Evolutionary conservation across 225 moss, liverwort and hornwort species (phyloP).

Genomic region (Thuidium tamariscinum): DNA sequence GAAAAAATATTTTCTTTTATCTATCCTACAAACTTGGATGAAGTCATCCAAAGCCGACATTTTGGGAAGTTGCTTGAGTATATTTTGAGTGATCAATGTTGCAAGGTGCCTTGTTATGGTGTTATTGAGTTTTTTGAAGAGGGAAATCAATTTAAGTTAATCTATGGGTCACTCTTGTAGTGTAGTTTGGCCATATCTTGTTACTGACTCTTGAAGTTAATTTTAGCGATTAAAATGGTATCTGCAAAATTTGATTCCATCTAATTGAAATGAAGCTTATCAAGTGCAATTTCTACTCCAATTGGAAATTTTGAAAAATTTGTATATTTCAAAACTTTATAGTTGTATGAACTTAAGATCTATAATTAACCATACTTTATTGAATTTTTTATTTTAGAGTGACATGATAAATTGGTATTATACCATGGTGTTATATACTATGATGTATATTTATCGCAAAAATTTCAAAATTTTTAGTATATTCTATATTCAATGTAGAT

Average conservation of each 20-base stretch:
- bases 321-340: not conserved
- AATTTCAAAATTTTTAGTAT: rapidly evolving
- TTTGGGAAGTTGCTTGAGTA: not conserved
- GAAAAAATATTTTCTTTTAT: too few species aligned
- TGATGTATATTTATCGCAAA: rapidly evolving
- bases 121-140: not conserved
- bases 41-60: too few species aligned
- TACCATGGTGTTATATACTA: not conserved
- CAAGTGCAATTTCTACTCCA: rapidly evolving
- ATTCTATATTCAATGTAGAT: rapidly evolving
- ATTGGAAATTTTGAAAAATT: not conserved
- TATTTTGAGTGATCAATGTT: not conserved
- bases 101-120: not conserved
- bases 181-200: not conserved
- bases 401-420: not conserved
- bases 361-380: not conserved
- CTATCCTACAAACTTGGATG: too few species aligned
- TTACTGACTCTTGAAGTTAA: not conserved
- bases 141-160: too few species aligned
- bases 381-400: not conserved
- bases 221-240: not conserved
- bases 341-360: not conserved
- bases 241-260: not conserved
- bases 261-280: too few species aligned
- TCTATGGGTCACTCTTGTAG: rapidly evolving